Evolutionary conservation across 2,329 filamentous ascomycete genomes (phyloP), one percentile per base, ranked within the genome.

Genomic region (Beauveria pseudobassiana): DNA sequence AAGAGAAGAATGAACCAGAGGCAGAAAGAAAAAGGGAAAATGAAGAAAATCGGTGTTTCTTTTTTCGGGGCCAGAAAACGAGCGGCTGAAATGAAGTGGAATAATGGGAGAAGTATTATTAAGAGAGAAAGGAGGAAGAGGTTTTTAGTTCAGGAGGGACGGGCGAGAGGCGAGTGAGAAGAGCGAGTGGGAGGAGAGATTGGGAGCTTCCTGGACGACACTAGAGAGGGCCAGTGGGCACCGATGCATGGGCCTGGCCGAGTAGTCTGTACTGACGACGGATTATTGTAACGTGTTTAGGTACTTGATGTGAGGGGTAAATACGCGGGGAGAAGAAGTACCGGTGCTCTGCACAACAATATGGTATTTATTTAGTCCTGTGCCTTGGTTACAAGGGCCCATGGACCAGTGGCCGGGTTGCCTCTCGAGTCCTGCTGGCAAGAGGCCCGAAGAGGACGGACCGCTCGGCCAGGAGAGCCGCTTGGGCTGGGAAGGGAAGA

Each of bases 21-120:
- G 57, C 30, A 20, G 22, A 10, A 38, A 38, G 9, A 24, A 30
- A 62, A 62, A 30, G 18, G 40, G 43, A 12, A 52, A 12, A 52
- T 26, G 40, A 56, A 16, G 16, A 22, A 30, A 42, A 30, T 49
- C 34, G 26, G 12, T 52, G 14, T 42, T 53, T 61, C n/a, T 50
- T 55, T 28, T 51, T 51, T 56, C 51, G 34, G 24, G 50, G 53
- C 60, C 60, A 62, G 48, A 34, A 62, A 62, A 62, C 60, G 60
- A 62, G 60, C 60, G 60, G 60, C 60, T 62, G 60, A 62, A 62
- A 51, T 40, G 60, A 57, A 62, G 48, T 62, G 45, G 53, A 45
- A 42, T 38, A 51, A 48, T 51, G 38, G 53, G 38, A 43, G 16
- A 48, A 43, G 24, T 30, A 38, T 48, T 38, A 34, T 34, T 18